phyloP scores from a whole-genome alignment of 495 filamentous ascomycete genomes.

The Hypoxylon fragiforme region DNA sequence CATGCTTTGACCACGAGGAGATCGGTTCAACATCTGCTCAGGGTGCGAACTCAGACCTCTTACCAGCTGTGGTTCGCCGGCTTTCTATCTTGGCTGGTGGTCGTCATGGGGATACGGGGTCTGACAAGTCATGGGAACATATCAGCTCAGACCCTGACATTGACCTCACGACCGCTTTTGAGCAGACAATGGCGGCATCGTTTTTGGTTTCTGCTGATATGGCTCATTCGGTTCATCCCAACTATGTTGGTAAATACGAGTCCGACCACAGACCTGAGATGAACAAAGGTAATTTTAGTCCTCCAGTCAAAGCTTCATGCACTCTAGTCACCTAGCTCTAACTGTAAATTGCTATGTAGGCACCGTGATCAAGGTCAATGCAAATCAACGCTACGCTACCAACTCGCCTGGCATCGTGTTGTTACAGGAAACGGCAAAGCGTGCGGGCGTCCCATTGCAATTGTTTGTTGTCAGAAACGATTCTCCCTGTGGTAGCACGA shows the following conservation, averaged over 20 bases:
- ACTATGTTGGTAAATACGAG: slow-evolving; percentile 92
- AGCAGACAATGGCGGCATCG: slow-evolving; percentile 88
- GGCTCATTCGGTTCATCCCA: slow-evolving; percentile 94
- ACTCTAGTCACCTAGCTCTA: neutral
- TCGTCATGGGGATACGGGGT: slow-evolving; percentile 41
- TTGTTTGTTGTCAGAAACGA: slow-evolving; percentile 97
- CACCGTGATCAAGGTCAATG: slow-evolving; percentile 95
- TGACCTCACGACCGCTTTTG: slow-evolving; percentile 76
- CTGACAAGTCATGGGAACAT: slow-evolving; percentile 56
- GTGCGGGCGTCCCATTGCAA: slow-evolving; percentile 77
- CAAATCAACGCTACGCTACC: slow-evolving; percentile 93
- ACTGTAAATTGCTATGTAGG: slow-evolving; percentile 45
- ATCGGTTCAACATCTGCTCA: slow-evolving; percentile 91
- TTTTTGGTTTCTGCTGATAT: slow-evolving; percentile 97
- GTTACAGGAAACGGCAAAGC: slow-evolving; percentile 79
- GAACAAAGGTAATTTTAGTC: slow-evolving; percentile 65
- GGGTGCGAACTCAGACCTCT: slow-evolving; percentile 88
- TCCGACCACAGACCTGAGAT: slow-evolving; percentile 86
- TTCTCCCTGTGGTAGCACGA: slow-evolving; percentile 89
- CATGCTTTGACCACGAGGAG: slow-evolving; percentile 97
- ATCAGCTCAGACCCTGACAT: slow-evolving; percentile 52
- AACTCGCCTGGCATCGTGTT: slow-evolving; percentile 95
- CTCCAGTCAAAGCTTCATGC: neutral
- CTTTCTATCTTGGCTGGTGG: slow-evolving; percentile 73
- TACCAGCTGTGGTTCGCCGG: slow-evolving; percentile 85